Conservation (phyloP, 169 alveolate genomes). For the Nephromyces sp. region DNA sequence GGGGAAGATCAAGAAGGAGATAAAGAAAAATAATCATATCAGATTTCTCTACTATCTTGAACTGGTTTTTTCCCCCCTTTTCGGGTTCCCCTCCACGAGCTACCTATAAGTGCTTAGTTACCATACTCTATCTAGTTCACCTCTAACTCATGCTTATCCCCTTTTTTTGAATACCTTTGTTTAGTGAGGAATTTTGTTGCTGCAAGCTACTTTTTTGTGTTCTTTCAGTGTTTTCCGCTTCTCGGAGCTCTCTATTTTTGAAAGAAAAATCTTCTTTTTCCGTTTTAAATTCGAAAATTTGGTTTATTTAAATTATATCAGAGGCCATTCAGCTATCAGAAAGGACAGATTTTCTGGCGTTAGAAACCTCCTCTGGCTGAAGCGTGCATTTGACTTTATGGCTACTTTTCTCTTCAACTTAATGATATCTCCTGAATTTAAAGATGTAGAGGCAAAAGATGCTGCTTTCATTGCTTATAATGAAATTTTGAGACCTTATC, state of each 20-base stretch:
- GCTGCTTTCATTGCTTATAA: conserved; percentile 27
- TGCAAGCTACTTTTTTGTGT: too few species aligned
- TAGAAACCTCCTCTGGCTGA: conserved; percentile 34
- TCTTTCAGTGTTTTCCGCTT: too few species aligned
- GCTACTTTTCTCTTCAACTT: conserved; percentile 17
- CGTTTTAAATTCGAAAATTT: neutral
- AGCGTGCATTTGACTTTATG: conserved; percentile 37
- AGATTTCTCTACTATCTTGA: too few species aligned
- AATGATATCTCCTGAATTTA: conserved; percentile 5
- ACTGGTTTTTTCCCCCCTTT: too few species aligned
- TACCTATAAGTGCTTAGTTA: too few species aligned
- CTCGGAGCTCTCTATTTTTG: neutral
- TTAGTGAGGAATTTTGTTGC: too few species aligned
- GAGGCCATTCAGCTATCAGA: conserved; percentile 19
- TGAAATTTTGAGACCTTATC: conserved; percentile 29
- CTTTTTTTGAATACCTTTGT: too few species aligned
- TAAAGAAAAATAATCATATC: too few species aligned
- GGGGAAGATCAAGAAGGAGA: too few species aligned
- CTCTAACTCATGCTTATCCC: too few species aligned
- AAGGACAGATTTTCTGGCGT: conserved; percentile 30
- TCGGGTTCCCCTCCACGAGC: too few species aligned
- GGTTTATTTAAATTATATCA: neutral
- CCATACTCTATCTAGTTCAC: too few species aligned
- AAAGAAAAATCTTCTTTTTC: neutral
- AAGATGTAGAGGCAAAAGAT: conserved; percentile 19